Percentiles rank a stretch among this genome's conserved stretches.
Evolutionary conservation across 768 basidiomycete genomes (phyloP).

Genomic region (Boletus bicolor): DNA sequence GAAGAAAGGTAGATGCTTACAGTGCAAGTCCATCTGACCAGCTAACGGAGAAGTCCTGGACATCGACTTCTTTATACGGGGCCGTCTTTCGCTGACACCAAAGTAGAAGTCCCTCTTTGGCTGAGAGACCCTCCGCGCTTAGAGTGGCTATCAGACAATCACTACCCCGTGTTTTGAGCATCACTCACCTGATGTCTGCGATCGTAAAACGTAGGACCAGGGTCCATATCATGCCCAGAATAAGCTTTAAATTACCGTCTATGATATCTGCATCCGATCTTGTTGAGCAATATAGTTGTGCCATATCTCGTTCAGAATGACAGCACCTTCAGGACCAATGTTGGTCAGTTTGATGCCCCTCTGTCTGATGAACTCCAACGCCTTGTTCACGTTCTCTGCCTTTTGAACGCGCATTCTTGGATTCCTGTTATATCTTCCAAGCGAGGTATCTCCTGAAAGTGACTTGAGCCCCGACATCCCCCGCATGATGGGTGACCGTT

Average conservation of each 20-base stretch:
- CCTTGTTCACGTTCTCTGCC: constrained; percentile 97
- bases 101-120: constrained; percentile 92
- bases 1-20: constrained; percentile 44
- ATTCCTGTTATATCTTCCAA: constrained; percentile 90
- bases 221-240: constrained; percentile 99
- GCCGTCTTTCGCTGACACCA: constrained; percentile 98
- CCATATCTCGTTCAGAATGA: neutral
- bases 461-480: constrained; percentile 6
- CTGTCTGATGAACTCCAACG: constrained; percentile 91
- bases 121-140: constrained; percentile 98
- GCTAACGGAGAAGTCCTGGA: constrained; percentile 88
- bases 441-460: constrained; percentile 72
- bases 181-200: constrained; percentile 88
- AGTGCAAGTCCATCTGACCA: constrained; percentile 96
- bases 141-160: constrained; percentile 11
- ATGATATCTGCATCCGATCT: constrained; percentile 74
- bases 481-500: constrained; percentile 15
- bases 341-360: constrained; percentile 95
- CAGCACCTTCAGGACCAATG: constrained; percentile 89
- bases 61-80: constrained; percentile 86
- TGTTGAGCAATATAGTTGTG: constrained; percentile 2
- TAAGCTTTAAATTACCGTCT: constrained; percentile 97
- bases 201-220: constrained; percentile 96
- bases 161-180: neutral
- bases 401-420: constrained; percentile 94